Evolutionary conservation across 768 basidiomycete genomes (phyloP), one percentile per base, ranked within the genome.

Genomic region (Leccinum ochraceum): DNA sequence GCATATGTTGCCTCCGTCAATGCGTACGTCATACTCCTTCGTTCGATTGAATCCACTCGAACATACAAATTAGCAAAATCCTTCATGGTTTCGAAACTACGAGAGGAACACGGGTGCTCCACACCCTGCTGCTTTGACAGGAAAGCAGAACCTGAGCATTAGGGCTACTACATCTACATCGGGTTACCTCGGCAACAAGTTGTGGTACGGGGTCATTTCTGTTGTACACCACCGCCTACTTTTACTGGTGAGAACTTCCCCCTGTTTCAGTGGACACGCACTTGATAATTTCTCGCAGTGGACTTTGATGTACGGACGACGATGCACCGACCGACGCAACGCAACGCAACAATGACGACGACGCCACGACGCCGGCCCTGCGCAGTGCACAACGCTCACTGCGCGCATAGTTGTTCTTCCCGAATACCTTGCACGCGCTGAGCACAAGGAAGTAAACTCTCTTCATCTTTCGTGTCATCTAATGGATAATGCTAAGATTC

Each of bases 151-250:
- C 30, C 51, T 50, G 3, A 22, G 11, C 9, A 26, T 34, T 14
- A 52, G 39, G 3, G 22, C 10, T 32, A 32, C 10, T n/a, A 44
- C 24, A 10, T 49, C 67, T 28, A 28, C 28, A 28, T 28, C 28
- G 28, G 55, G 54, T 36, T 2, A 20, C 10, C 0, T n/a, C 13
- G 3, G 1, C 5, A 36, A 3, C 20, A 1, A 17, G 4, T 28
- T 59, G 10, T 69, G 65, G 65, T 69, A 56, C 3, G 60, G 65
- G 9, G 24, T 5, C 7, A 60, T 69, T 16, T 28, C 32, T 6
- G 53, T 64, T 7, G 63, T 7, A 64, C 20, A n/a, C 53, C 53
- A 6, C 17, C 53, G 6, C 13, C 34, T 10, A 22, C 20, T 6
- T 53, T 53, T 22, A 14, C 34, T 24, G 53, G 53, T 53, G 34